Evolutionary conservation across 768 basidiomycete species (phyloP).

Genomic region (Leccinum obscurum): DNA sequence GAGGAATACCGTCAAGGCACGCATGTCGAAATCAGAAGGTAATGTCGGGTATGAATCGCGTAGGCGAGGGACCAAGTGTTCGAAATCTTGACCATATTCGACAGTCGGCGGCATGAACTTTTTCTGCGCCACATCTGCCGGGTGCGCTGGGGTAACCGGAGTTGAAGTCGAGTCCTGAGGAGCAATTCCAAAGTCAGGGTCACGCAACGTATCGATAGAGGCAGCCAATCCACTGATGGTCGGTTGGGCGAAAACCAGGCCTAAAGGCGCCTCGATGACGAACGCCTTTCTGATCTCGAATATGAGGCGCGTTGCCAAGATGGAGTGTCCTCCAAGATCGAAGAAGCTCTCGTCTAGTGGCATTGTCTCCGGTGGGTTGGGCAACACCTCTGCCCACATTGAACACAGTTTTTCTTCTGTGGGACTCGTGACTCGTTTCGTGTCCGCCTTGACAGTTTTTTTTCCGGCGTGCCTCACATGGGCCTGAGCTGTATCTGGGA

Average conservation of each 20-base stretch:
- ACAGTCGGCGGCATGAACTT: conserved; percentile 35
- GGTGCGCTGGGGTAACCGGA: conserved; percentile 17
- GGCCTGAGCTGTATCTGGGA: conserved; percentile 89
- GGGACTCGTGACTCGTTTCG: conserved; percentile 48
- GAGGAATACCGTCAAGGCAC: conserved; percentile 78
- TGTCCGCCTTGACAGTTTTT: conserved; percentile 28
- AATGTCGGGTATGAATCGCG: conserved; percentile 60
- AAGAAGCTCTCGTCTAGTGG: conserved; percentile 95
- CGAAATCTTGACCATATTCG: conserved; percentile 81
- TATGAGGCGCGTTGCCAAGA: conserved; percentile 94
- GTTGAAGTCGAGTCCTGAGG: conserved; percentile 30
- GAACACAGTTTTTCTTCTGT: conserved; percentile 79
- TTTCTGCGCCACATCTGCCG: conserved; percentile 14
- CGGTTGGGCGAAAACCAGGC: conserved; percentile 88
- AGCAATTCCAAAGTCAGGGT: conserved; percentile 78
- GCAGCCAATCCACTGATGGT: conserved; percentile 76
- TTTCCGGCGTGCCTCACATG: conserved; percentile 44
- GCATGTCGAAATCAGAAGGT: conserved; percentile 52
- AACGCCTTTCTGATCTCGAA: conserved; percentile 95
- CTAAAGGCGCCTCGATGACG: conserved; percentile 86
- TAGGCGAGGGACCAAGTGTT: conserved; percentile 57
- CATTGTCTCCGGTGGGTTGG: conserved; percentile 73
- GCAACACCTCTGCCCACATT: conserved; percentile 85
- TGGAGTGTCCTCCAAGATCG: conserved; percentile 97
- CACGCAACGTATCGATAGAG: conserved; percentile 72